Percentiles rank a stretch among this genome's conserved stretches.
Evolutionary conservation across 352 stramenopile genomes (phyloP).

Genomic region (Phytophthora macrochlamydospora): DNA sequence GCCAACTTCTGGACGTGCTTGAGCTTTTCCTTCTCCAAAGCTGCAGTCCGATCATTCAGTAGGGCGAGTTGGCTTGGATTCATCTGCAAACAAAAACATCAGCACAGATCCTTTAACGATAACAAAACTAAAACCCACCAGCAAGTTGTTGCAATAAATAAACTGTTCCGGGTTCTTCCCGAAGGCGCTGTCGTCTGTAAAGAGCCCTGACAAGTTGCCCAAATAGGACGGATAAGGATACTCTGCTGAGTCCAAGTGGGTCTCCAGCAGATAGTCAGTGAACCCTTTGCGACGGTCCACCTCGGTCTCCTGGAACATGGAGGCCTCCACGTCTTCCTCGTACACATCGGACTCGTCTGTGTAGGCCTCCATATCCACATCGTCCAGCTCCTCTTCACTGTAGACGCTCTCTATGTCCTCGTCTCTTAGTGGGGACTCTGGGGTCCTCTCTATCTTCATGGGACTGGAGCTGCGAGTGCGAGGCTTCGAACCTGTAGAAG

Average conservation of each 20-base stretch:
- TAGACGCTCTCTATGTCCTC: constrained; percentile 4
- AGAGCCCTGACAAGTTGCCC: constrained; percentile 54
- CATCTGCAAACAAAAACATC: constrained; percentile 32
- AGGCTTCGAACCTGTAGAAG: neutral
- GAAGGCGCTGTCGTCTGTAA: constrained; percentile 66
- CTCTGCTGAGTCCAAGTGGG: constrained; percentile 46
- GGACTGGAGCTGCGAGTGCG: neutral
- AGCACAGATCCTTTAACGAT: constrained; percentile 1
- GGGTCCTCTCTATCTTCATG: constrained; percentile 11
- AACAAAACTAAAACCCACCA: constrained; percentile 41
- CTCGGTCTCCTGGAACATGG: constrained; percentile 63
- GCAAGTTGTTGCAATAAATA: constrained; percentile 83
- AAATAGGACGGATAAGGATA: constrained; percentile 69
- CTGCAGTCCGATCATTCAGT: constrained; percentile 45
- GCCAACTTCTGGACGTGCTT: constrained; percentile 37
- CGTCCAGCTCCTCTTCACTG: constrained; percentile 39
- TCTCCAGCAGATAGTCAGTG: constrained; percentile 56
- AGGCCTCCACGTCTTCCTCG: constrained; percentile 72
- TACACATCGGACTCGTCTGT: constrained; percentile 78
- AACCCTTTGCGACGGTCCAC: constrained; percentile 46
- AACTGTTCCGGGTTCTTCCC: constrained; percentile 62
- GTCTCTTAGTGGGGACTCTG: constrained; percentile 16
- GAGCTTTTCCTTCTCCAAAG: constrained; percentile 48
- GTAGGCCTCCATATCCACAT: constrained; percentile 50
- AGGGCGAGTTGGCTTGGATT: constrained; percentile 46